These are phyloP conservation scores for Termitomyces sp. DNA, from an alignment of 768 basidiomycete species.

Conservation along the genomic window DNA sequence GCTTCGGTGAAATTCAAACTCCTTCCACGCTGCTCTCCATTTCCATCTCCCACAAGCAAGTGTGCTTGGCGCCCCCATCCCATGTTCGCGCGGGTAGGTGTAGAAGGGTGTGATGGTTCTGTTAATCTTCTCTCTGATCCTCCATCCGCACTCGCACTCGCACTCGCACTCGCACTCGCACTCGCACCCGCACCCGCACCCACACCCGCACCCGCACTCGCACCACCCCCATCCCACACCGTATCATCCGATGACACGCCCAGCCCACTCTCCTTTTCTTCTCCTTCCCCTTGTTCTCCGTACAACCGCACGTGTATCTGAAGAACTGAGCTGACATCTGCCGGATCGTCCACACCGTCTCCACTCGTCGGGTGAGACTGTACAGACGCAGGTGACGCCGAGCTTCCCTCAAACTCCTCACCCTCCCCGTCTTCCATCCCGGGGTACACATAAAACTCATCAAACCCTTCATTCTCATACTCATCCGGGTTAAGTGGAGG, in stretches of 20 bases:
- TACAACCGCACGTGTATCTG: not conserved
- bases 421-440: not conserved
- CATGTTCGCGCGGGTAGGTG: not conserved
- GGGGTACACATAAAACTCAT: not conserved
- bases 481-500: not conserved
- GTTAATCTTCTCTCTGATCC: not conserved
- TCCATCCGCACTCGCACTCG: not conserved
- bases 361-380: not conserved
- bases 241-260: constrained; percentile 8
- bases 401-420: constrained; percentile 1
- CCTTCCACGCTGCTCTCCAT: not conserved
- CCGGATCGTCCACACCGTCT: not conserved
- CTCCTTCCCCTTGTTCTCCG: not conserved
- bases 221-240: constrained; percentile 4
- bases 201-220: not conserved
- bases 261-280: not conserved
- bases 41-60: not conserved
- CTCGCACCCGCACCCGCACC: not conserved
- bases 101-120: not conserved
- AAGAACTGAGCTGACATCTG: not conserved
- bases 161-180: too few species aligned
- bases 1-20: not conserved
- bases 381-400: not conserved
- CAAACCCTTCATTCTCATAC: not conserved
- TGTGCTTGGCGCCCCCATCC: constrained; percentile 1